A percentile compares a stretch with the other conserved stretches of the same genome.
Conservation (phyloP, 352 stramenopile species). For the Phytophthora pistaciae region DNA sequence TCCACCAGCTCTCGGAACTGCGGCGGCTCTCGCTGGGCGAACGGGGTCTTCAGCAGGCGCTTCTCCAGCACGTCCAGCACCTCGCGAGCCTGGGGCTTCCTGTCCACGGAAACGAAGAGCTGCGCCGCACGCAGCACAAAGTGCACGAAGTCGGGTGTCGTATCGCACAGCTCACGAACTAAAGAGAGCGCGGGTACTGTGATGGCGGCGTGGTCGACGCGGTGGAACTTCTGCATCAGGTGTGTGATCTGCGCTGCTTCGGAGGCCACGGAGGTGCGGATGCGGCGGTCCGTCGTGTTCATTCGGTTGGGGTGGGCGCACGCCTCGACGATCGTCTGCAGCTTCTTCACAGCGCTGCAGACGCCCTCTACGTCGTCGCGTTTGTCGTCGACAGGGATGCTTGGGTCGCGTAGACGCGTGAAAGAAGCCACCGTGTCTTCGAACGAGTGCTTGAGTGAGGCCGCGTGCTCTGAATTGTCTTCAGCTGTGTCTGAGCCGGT, state of each 20-base stretch:
- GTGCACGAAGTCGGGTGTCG: conserved; percentile 6
- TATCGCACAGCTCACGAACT: conserved; percentile 17
- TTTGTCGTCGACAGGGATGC: background rate
- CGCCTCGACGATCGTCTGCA: background rate
- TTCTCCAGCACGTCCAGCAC: conserved; percentile 30
- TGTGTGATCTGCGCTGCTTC: conserved; percentile 21
- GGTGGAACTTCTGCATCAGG: conserved; percentile 36
- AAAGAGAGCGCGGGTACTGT: background rate
- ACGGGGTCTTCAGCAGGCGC: conserved; percentile 20
- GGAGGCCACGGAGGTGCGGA: background rate
- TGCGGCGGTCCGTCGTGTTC: conserved; percentile 4
- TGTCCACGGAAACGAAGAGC: conserved; percentile 14
- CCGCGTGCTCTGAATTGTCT: background rate
- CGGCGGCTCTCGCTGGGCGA: conserved; percentile 4
- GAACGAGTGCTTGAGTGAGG: background rate
- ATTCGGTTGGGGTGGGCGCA: conserved; percentile 4
- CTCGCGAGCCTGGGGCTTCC: conserved; percentile 18
- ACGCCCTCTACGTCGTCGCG: background rate
- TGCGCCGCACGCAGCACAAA: conserved; percentile 21
- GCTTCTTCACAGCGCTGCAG: background rate
- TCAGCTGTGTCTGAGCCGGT: background rate
- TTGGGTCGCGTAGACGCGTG: background rate
- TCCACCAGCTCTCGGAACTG: conserved; percentile 14
- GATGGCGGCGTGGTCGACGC: conserved; percentile 9
- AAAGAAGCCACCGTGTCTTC: background rate